A percentile compares a stretch with the other conserved stretches of the same genome.
phyloP scores from a whole-genome alignment of 2,329 filamentous ascomycete species.

The Neodidymelliopsis sp. region DNA sequence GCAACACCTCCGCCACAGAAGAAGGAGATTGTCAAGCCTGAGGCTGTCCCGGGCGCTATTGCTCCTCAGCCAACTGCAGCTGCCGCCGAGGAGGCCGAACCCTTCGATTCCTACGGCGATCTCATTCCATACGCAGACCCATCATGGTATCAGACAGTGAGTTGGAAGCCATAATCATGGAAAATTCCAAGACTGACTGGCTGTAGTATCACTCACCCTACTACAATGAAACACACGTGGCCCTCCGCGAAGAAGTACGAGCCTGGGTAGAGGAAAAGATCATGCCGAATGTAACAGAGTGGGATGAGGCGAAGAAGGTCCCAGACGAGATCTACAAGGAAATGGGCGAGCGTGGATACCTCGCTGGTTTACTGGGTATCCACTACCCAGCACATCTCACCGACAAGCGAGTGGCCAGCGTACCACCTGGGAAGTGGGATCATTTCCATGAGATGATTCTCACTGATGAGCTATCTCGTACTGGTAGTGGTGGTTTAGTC shows the following conservation, averaged over 20 bases:
- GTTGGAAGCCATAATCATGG: conserved; percentile 46
- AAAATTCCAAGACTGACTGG: conserved; percentile 3
- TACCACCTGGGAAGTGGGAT: conserved; percentile 91
- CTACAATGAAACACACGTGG: conserved; percentile 92
- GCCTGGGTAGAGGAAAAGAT: conserved; percentile 90
- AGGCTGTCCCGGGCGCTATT: conserved; percentile 65
- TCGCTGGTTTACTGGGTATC: conserved; percentile 88
- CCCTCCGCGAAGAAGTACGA: conserved; percentile 87
- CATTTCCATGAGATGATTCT: conserved; percentile 97
- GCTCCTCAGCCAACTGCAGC: conserved; percentile 49
- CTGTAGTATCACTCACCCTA: conserved; percentile 90
- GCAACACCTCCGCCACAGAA: conserved; percentile 56
- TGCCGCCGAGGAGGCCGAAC: conserved; percentile 66
- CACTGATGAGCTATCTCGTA: conserved; percentile 91
- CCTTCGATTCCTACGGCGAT: conserved; percentile 84
- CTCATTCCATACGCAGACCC: conserved; percentile 93
- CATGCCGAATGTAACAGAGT: conserved; percentile 91
- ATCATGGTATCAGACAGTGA: conserved; percentile 90
- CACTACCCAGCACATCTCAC: conserved; percentile 81
- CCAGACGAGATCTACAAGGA: conserved; percentile 91
- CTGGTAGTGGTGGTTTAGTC: conserved; percentile 89
- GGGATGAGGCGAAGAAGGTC: conserved; percentile 94
- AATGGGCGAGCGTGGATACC: conserved; percentile 91
- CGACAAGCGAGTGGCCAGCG: conserved; percentile 74
- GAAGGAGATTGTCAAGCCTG: conserved; percentile 61